These are phyloP conservation scores for Zymoseptoria ardabiliae DNA, from an alignment of 2,329 filamentous ascomycete genomes.

Conservation along the genomic window DNA sequence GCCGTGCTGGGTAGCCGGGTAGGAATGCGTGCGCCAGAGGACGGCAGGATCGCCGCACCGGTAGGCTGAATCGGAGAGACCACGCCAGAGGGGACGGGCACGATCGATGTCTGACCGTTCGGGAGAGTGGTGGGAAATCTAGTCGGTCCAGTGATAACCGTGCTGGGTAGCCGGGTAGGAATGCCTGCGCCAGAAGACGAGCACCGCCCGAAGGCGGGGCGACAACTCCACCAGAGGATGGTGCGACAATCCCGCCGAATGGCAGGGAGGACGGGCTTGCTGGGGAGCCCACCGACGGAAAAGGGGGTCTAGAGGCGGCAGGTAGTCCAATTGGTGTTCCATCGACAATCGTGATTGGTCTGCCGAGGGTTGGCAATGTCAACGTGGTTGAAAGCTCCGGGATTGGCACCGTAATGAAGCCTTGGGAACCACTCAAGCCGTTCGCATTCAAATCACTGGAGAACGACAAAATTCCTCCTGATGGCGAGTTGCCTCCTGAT, in stretches of 20 bases:
- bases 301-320: not conserved
- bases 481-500: too few relatives aligned
- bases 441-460: not conserved
- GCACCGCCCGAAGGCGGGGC: not conserved
- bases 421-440: not conserved
- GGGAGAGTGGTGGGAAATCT: too few relatives aligned
- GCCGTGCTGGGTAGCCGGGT: too few relatives aligned
- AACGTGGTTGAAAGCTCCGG: not conserved
- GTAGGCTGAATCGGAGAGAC: not conserved
- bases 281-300: not conserved
- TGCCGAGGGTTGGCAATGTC: not conserved
- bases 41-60: too few relatives aligned
- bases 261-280: not conserved
- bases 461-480: not conserved
- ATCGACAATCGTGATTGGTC: not conserved
- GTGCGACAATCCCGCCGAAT: not conserved
- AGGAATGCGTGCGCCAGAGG: too few relatives aligned
- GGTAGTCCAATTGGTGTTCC: not conserved
- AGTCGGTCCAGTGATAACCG: too few relatives aligned
- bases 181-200: not conserved
- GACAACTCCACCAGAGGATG: not conserved
- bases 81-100: not conserved
- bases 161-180: too few relatives aligned
- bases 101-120: too few relatives aligned
- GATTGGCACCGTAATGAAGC: not conserved